Evolutionary conservation across 805 yeast genomes (phyloP).

Genomic region (Lipomyces starkeyi): DNA sequence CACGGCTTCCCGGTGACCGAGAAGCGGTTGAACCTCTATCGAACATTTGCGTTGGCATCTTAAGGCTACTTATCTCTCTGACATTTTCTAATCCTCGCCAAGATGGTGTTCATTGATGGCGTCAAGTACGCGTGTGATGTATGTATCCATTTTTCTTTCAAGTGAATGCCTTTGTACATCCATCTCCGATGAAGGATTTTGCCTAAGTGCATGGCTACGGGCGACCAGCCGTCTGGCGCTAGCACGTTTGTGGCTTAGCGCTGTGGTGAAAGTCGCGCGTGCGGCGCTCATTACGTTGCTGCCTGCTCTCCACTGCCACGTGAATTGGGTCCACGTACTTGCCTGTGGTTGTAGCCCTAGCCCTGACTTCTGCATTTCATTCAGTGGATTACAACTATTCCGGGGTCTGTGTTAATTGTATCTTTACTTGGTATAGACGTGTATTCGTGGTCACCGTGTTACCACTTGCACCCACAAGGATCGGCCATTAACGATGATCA

Average conservation of each 20-base stretch:
- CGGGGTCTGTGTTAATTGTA: neutral
- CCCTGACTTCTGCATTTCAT: neutral
- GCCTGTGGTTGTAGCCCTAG: neutral
- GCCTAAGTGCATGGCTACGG: neutral
- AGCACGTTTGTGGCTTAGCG: neutral
- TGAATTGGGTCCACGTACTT: neutral
- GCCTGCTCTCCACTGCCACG: neutral
- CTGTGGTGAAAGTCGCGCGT: neutral
- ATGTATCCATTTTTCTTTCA: conserved; percentile 4
- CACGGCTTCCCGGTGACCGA: neutral
- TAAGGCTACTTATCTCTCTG: neutral
- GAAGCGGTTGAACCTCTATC: neutral
- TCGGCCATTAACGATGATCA: conserved; percentile 87
- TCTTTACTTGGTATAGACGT: conserved; percentile 44
- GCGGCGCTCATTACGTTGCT: neutral
- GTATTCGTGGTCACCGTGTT: conserved; percentile 96
- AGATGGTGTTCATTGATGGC: conserved; percentile 89
- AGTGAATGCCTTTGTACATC: no score
- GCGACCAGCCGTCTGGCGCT: conserved; percentile 4
- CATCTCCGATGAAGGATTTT: neutral
- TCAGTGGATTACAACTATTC: neutral
- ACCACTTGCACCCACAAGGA: conserved; percentile 93
- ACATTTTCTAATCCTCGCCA: neutral
- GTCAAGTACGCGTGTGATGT: conserved; percentile 91
- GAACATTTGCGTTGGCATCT: neutral